phyloP scores from a whole-genome alignment of 2,329 filamentous ascomycete species.

The Juglanconis juglandina region DNA sequence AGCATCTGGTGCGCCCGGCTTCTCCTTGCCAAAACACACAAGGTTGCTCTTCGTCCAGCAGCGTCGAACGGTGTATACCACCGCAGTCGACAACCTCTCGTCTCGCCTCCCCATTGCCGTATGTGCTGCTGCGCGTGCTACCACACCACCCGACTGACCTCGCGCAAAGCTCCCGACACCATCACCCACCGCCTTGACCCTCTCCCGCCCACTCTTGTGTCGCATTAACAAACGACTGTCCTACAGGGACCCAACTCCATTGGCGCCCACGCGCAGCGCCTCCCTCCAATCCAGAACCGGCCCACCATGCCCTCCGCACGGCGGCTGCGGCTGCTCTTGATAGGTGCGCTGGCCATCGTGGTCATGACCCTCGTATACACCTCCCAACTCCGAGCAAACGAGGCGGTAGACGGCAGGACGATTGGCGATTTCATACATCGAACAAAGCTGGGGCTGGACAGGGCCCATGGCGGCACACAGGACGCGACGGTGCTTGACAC shows the following conservation, averaged over 20 bases:
- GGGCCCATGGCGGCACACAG: constrained; percentile 24
- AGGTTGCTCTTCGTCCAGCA: too few species aligned
- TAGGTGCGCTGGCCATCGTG: constrained; percentile 62
- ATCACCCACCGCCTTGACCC: neutral
- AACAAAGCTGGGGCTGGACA: constrained; percentile 54
- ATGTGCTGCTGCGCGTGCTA: neutral
- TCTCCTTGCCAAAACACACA: too few species aligned
- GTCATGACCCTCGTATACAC: constrained; percentile 72
- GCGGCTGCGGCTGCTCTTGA: constrained; percentile 63
- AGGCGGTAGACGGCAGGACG: constrained; percentile 41
- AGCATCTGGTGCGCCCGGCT: too few species aligned
- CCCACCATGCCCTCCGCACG: constrained; percentile 64
- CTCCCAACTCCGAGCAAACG: constrained; percentile 51
- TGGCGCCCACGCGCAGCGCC: neutral
- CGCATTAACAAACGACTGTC: neutral
- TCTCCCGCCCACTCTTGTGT: neutral
- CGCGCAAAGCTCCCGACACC: neutral
- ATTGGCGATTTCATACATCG: constrained; percentile 58
- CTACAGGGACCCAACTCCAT: neutral
- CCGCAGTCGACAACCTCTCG: too few species aligned
- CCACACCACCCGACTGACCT: neutral
- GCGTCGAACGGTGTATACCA: too few species aligned
- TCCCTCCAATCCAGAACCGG: neutral
- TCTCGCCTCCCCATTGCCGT: neutral
- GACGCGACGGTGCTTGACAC: constrained; percentile 38